A percentile compares a stretch with the other conserved stretches of the same genome.
Conservation (phyloP, 148 eudicot species). For the Agrostemma githago region DNA sequence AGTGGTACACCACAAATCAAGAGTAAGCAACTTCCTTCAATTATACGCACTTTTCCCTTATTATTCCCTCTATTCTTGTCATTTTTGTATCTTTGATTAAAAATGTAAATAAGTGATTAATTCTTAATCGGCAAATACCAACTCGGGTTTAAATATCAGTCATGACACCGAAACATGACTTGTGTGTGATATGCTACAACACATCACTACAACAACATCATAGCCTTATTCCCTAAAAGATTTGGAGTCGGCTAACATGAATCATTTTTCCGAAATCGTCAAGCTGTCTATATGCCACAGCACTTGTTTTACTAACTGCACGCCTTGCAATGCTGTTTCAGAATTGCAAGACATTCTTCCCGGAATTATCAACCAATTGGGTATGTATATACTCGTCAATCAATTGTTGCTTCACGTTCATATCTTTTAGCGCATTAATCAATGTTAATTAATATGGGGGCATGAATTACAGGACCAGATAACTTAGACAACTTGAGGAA, state of each 20-base stretch:
- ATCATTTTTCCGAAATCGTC: no score
- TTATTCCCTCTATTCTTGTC: background rate
- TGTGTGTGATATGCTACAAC: no score
- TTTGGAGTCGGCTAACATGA: no score
- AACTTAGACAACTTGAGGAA: conserved; percentile 86
- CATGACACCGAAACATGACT: no score
- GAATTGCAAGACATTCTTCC: conserved; percentile 90
- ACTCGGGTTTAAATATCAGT: no score
- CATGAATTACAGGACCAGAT: conserved; percentile 61
- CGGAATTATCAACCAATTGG: conserved; percentile 79
- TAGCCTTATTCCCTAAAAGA: no score
- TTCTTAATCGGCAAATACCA: no score
- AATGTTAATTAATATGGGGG: no score
- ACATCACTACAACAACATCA: no score
- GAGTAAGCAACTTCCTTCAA: conserved; percentile 40
- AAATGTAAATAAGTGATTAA: no score
- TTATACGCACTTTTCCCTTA: background rate
- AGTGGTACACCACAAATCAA: conserved; percentile 89
- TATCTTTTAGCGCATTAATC: background rate
- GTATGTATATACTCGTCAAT: conserved; percentile 31
- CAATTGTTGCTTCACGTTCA: background rate
- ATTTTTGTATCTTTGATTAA: background rate
- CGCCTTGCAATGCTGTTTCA: conserved; percentile 23
- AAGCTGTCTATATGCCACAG: background rate
- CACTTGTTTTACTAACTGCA: background rate